Base-by-base conservation (phyloP, 1,139 yeast species). In the Arxiozyma bovina region DNA sequence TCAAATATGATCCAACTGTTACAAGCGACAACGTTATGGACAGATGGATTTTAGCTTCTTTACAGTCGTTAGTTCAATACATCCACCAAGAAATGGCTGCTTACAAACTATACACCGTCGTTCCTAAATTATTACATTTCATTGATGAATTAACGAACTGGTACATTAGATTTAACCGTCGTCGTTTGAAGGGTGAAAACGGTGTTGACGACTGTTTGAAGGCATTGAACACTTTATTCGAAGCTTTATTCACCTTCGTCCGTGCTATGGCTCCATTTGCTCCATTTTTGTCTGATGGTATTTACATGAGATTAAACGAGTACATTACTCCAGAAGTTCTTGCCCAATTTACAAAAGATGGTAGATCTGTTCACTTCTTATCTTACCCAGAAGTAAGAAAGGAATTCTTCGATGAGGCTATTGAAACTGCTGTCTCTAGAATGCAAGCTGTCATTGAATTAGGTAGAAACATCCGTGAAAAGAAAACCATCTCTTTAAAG, bases 231-330 rank as follows among this genome's bases (percentile, higher is more conserved):
- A 87, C 97, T 22, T 78, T 94, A 70, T 83, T 89, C 56, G 96
- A 89, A 71, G 96, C 96, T 41, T 77, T 91, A 63, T 86, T 87
- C 70, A 89, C 89, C 46, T 82, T 94, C 67, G 87, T 83, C 49
- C 83, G 97, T 71, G 94, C 96, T 50, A 91, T 94, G 97, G 98
- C 99, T 57, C 99, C 99, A 60, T 94, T 94, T 75, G 90, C 98
- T 53, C 99, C 99, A 59, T 94, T 85, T 79, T 78, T 94, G 71
- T 79, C 98, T 53, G 99, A 94, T 69, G 82, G 83, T 65, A 87
- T 94, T 63, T 94, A 90, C 75, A 85, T 83, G 70, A 84, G 81
- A 73, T 74, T 94, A 72, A 81, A 77, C 69, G 77, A 75, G 45
- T 82, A 76, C 65, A 84, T 89, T 71, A 71, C 79, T 23, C 76